Conservation (phyloP, 2,329 filamentous ascomycete genomes). For the Diaporthe australafricana region DNA sequence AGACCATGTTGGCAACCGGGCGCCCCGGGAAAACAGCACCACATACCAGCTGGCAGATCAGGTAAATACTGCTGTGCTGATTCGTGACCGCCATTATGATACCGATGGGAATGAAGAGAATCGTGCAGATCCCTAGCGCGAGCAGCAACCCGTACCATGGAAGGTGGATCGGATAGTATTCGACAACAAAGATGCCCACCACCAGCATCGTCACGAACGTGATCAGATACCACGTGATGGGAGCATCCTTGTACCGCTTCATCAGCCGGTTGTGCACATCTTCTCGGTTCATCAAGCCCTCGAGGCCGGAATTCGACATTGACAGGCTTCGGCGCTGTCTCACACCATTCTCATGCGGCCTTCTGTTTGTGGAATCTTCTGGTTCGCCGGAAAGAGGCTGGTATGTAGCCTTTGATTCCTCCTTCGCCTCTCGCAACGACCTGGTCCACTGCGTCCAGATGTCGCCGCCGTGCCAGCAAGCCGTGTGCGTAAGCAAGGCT, state of each 20-base stretch:
- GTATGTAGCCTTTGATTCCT: conserved; percentile 62
- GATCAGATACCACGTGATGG: conserved; percentile 82
- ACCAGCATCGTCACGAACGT: conserved; percentile 82
- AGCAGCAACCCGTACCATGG: conserved; percentile 89
- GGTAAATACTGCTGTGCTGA: conserved; percentile 86
- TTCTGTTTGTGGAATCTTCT: conserved; percentile 34
- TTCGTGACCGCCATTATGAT: conserved; percentile 96
- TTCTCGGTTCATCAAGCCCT: conserved; percentile 74
- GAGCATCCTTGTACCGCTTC: conserved; percentile 84
- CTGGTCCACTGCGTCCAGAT: conserved; percentile 82
- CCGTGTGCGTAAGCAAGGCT: conserved; percentile 82
- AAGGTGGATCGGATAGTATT: conserved; percentile 85
- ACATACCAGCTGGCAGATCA: conserved; percentile 88
- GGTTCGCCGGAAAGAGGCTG: conserved; percentile 53
- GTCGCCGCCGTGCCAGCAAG: conserved; percentile 86
- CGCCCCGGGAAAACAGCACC: conserved; percentile 85
- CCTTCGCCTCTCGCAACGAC: conserved; percentile 73
- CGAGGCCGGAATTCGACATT: conserved; percentile 52
- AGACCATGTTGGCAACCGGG: conserved; percentile 93
- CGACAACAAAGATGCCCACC: conserved; percentile 85
- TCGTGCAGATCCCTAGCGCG: conserved; percentile 79
- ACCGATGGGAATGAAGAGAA: conserved; percentile 90
- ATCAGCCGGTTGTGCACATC: conserved; percentile 89
- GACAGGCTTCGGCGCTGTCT: conserved; percentile 22
- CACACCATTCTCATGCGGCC: neutral